Base-by-base conservation (phyloP, 352 stramenopile species). In the Pythium rishiriense region DNA sequence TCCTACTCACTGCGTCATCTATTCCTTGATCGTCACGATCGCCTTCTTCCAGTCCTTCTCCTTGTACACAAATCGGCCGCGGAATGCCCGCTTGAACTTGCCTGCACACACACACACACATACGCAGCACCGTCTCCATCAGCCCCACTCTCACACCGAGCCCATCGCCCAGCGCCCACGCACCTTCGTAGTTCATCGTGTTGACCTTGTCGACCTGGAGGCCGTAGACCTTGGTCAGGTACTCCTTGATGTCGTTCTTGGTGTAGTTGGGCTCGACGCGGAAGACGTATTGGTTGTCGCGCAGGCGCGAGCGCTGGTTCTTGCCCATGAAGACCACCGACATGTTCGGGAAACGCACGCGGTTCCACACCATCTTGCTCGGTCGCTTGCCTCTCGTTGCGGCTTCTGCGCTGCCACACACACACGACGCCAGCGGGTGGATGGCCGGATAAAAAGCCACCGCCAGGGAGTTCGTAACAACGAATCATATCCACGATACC, bases 181-280 rank as follows among this genome's bases (percentile, higher is more conserved):
- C 82, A 88, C 91, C 94, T 72, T 97, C 76, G 75, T 97, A 98
- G 84, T 98, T 98, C 81, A 96, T 94, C 22, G 92, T 98, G 69
- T 94, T 95, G 56, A 98, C 90, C 69, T 98, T 98, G 63, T 85
- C 73, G n/a, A 99, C 95, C 1, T 87, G 90, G 26, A 99, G 73
- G 51, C 92, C 78, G 77, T 99, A 99, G 50, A 99, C 92, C 76
- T 99, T 98, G 59, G 87, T 97, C 52, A 99, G 72, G 77, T 99
- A 98, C 78, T 99, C 94, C 75, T 98, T 98, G 55, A 99, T 95
- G 81, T 99, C 96, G 73, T 98, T 86, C 78, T 99, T 99, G 50
- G 93, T 99, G 88, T 98, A 98, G 69, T 90, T 88, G 26, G 96
- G 94, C 65, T 97, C 80, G 17, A 98, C 90, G 50, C 94, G 90